These are phyloP conservation scores for Paragyromitra xinjiangensis DNA, from an alignment of 495 filamentous ascomycete genomes.

Conservation along the genomic window DNA sequence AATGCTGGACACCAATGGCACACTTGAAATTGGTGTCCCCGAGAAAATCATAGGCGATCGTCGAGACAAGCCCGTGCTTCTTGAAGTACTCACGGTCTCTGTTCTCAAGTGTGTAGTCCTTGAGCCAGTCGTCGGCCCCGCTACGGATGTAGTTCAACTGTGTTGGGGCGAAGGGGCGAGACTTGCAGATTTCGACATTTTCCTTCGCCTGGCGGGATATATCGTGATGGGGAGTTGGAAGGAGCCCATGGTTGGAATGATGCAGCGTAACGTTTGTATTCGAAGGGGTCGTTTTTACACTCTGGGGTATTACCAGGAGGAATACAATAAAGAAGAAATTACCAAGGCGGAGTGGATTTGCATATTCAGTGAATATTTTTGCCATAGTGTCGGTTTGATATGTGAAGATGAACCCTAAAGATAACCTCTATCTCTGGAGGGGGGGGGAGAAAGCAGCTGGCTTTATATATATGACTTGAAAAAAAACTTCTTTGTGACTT, in stretches of 20 bases:
- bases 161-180: slow-evolving; percentile 50
- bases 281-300: not conserved
- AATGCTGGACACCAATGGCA: slow-evolving; percentile 43
- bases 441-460: too few relatives aligned
- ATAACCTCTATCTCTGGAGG: not conserved
- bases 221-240: slow-evolving; percentile 24
- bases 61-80: slow-evolving; percentile 48
- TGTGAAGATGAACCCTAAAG: not conserved
- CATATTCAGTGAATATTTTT: not conserved
- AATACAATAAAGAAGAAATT: slow-evolving; percentile 12
- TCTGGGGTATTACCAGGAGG: not conserved
- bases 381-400: not conserved
- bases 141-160: slow-evolving; percentile 50
- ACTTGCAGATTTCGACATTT: slow-evolving; percentile 56
- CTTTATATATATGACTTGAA: too few relatives aligned
- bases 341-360: not conserved
- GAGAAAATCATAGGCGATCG: slow-evolving; percentile 55
- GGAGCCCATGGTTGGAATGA: not conserved
- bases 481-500: too few relatives aligned
- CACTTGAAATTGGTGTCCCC: slow-evolving; percentile 54
- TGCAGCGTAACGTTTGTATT: not conserved
- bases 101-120: slow-evolving; percentile 41
- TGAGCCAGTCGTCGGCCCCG: slow-evolving; percentile 49
- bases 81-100: slow-evolving; percentile 45
- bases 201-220: slow-evolving; percentile 44